Evolutionary conservation across 768 basidiomycete species (phyloP).

Genomic region (Panellus pusillus): DNA sequence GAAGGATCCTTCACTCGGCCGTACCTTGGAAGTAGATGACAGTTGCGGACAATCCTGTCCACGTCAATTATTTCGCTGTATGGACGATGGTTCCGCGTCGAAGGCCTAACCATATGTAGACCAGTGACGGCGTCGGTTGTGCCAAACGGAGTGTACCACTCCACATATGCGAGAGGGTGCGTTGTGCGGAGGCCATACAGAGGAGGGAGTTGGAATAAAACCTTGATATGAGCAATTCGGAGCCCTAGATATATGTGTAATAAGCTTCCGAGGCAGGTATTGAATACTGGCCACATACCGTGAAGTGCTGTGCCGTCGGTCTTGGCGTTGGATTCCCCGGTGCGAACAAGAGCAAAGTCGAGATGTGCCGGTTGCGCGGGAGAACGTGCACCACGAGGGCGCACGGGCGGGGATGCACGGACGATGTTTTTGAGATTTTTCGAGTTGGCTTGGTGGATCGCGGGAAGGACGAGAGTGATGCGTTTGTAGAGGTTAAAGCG

Average conservation of each 20-base stretch:
- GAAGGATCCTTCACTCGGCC: constrained; percentile 3
- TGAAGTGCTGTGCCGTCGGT: not conserved
- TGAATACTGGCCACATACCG: no score
- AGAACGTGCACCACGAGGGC: not conserved
- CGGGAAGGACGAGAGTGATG: constrained; percentile 11
- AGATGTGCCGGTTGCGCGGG: not conserved
- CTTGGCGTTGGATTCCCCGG: not conserved
- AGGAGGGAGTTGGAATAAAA: not conserved
- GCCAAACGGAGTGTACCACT: constrained; percentile 5
- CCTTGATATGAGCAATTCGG: not conserved
- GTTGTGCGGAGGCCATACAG: not conserved
- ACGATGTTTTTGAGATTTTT: constrained; percentile 9
- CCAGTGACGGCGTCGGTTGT: not conserved
- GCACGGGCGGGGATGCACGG: constrained; percentile 14
- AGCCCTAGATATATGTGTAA: not conserved
- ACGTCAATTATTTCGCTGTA: constrained; percentile 3
- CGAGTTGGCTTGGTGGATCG: constrained; percentile 11
- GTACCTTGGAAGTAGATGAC: constrained; percentile 7
- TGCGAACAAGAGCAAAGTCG: constrained; percentile 2
- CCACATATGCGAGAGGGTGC: constrained; percentile 1
- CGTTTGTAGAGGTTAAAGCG: constrained; percentile 22
- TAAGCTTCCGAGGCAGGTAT: no score
- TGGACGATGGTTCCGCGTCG: not conserved
- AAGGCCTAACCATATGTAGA: not conserved
- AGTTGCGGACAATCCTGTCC: not conserved